These are phyloP conservation scores for Mycena metata DNA, from an alignment of 768 basidiomycete species.

Conservation along the genomic window DNA sequence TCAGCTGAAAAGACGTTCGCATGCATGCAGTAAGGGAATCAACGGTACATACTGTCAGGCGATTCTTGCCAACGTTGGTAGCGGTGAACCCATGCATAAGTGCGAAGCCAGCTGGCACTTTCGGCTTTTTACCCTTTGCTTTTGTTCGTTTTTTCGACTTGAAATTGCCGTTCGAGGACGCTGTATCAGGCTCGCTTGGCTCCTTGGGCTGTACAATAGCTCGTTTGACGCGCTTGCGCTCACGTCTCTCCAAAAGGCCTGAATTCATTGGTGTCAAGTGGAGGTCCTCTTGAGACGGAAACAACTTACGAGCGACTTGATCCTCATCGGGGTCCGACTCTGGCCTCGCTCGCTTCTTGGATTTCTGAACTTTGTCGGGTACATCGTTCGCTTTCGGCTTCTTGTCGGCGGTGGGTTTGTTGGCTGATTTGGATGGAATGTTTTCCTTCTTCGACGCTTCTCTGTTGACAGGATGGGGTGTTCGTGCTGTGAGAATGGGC, in stretches of 20 bases:
- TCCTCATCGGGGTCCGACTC: slow-evolving; percentile 50
- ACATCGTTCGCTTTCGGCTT: slow-evolving; percentile 10
- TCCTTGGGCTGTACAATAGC: slow-evolving; percentile 60
- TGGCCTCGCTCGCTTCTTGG: slow-evolving; percentile 29
- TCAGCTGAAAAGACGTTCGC: slow-evolving; percentile 50
- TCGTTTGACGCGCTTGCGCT: slow-evolving; percentile 71
- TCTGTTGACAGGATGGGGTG: not conserved
- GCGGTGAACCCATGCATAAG: slow-evolving; percentile 79
- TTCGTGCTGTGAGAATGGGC: slow-evolving; percentile 23
- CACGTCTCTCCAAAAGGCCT: slow-evolving; percentile 78
- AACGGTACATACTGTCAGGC: slow-evolving; percentile 66
- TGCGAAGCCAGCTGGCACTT: slow-evolving; percentile 64
- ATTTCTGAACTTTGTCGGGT: slow-evolving; percentile 1
- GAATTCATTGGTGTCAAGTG: not conserved
- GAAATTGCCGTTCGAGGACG: slow-evolving; percentile 20
- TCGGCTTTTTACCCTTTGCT: slow-evolving; percentile 40
- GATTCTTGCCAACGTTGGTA: slow-evolving; percentile 70
- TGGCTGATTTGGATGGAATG: slow-evolving; percentile 11
- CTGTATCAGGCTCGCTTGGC: slow-evolving; percentile 39
- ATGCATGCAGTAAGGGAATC: not conserved
- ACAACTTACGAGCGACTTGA: slow-evolving; percentile 51
- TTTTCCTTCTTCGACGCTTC: slow-evolving; percentile 9
- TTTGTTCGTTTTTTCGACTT: slow-evolving; percentile 27
- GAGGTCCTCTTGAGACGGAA: not conserved
- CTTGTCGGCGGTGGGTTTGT: not conserved